Conservation (phyloP, 352 stramenopile genomes). For the Pythium aristosporum region DNA sequence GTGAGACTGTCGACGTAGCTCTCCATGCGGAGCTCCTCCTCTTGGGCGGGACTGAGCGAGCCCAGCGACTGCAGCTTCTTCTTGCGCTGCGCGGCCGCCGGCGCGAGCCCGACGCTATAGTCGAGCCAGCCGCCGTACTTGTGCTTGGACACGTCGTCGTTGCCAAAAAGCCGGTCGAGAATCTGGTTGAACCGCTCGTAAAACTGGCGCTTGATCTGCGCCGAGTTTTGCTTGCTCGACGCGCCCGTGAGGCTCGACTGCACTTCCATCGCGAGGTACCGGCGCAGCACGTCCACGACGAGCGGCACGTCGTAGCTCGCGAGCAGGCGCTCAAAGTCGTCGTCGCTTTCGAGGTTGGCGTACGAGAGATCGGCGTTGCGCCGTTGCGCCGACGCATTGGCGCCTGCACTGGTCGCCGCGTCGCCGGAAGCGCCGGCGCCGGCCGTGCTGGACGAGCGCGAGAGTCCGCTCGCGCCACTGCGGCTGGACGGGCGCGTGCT, state of each 20-base stretch:
- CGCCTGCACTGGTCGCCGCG: neutral
- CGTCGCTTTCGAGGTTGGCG: conserved; percentile 54
- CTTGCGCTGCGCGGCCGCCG: conserved; percentile 33
- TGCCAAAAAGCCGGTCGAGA: conserved; percentile 74
- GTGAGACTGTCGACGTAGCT: conserved; percentile 51
- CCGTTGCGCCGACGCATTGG: conserved; percentile 9
- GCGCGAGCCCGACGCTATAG: conserved; percentile 57
- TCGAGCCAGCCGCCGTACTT: conserved; percentile 84
- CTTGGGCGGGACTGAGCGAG: conserved; percentile 31
- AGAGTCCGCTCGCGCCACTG: conserved; percentile 1
- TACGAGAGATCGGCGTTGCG: conserved; percentile 23
- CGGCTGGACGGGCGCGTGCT: neutral
- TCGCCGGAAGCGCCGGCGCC: conserved; percentile 15
- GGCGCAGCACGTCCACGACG: conserved; percentile 57
- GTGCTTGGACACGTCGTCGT: conserved; percentile 71
- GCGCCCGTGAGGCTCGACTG: conserved; percentile 54
- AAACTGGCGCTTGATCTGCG: conserved; percentile 75
- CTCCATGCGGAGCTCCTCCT: conserved; percentile 52
- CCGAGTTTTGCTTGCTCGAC: conserved; percentile 72
- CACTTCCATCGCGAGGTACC: conserved; percentile 67
- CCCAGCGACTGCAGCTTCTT: conserved; percentile 40
- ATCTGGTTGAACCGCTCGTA: conserved; percentile 88
- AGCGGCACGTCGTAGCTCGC: conserved; percentile 64
- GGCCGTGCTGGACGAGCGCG: conserved; percentile 16
- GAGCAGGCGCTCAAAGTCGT: conserved; percentile 67